Percentiles rank a stretch among this genome's conserved stretches.
These are phyloP conservation scores for Phytophthora sojae DNA, from an alignment of 352 stramenopile genomes.

Conservation along the genomic window DNA sequence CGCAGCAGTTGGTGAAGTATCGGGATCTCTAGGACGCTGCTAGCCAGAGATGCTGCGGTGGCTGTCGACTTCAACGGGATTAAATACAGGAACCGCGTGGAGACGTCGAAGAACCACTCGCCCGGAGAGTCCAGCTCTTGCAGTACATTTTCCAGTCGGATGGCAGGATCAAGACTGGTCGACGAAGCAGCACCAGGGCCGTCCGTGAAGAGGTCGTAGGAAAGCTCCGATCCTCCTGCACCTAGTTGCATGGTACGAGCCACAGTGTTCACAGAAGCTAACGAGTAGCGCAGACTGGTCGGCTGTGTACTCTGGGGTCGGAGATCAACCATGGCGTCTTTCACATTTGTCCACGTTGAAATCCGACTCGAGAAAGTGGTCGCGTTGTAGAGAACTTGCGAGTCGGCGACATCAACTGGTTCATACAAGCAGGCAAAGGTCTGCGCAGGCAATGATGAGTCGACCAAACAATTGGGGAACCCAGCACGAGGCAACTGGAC, in stretches of 20 bases:
- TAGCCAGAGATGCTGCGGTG: constrained; percentile 32
- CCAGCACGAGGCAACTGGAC: constrained; percentile 57
- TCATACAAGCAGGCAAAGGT: constrained; percentile 52
- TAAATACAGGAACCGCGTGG: constrained; percentile 58
- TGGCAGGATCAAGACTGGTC: constrained; percentile 21
- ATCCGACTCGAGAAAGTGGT: constrained; percentile 54
- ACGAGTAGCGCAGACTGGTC: constrained; percentile 52
- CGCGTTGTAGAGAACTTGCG: constrained; percentile 42
- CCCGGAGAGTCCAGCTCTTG: constrained; percentile 68
- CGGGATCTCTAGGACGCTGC: constrained; percentile 58
- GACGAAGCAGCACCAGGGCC: constrained; percentile 25
- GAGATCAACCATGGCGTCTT: constrained; percentile 40
- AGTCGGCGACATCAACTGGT: constrained; percentile 21
- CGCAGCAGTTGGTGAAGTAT: constrained; percentile 69
- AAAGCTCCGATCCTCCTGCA: constrained; percentile 64
- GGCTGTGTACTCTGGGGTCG: constrained; percentile 35
- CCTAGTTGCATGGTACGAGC: constrained; percentile 40
- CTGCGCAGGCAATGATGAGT: constrained; percentile 17
- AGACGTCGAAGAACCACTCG: constrained; percentile 74
- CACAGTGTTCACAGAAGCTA: constrained; percentile 35
- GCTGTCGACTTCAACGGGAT: constrained; percentile 53
- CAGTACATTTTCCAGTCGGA: constrained; percentile 74
- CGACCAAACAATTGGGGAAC: constrained; percentile 61
- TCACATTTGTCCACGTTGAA: constrained; percentile 46
- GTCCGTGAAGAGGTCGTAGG: constrained; percentile 46